Base-by-base conservation (phyloP, 306 rosid genomes). In the Abrus pulchellus region DNA sequence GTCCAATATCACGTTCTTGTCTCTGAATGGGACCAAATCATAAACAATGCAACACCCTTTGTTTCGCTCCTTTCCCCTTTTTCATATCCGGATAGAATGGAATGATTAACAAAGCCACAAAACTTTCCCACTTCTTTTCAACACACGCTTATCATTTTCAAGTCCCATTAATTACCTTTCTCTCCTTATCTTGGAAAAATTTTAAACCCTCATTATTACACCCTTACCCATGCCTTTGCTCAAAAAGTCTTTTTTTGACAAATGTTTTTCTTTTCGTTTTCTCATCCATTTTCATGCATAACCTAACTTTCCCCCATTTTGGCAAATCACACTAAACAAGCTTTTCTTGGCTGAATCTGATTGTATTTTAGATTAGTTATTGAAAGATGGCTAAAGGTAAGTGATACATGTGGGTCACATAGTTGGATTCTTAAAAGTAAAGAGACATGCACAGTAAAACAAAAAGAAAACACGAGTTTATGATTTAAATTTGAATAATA, bases 1-100 rank as follows among this genome's bases (percentile, higher is more conserved):
- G 89, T 89, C 92, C 89, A 85, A 63, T 68, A 45, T 78, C 88
- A 75, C 80, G 49, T 86, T 32, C 81, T 53, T 50, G 55, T 78
- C 75, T 49, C 77, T 36, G 32, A 12, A 14, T 33, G 87, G 73
- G 83, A 76, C 85, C 89, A 50, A 41, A 54, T 70, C 76, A 56
- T 77, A 69, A 54, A 64, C 55, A 30, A 29, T 50, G 33, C 59
- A 53, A 27, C 1, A 57, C 48, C 9, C 66, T 43, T 61, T 59
- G 41, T 33, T 54, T 52, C 27, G 2, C 63, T 50, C 33, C 20
- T 32, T 62, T 67, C 75, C 59, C 14, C 56, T 1, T 80, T 83
- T 43, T 70, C 2, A 13, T 43, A 75, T 66, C 44, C 28, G 60
- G 53, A 67, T 44, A 75, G 10, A 81, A 34, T 59, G 64, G 57